These are phyloP conservation scores for Hylodesmum podocarpum DNA, from an alignment of 306 rosid species.

Conservation along the genomic window DNA sequence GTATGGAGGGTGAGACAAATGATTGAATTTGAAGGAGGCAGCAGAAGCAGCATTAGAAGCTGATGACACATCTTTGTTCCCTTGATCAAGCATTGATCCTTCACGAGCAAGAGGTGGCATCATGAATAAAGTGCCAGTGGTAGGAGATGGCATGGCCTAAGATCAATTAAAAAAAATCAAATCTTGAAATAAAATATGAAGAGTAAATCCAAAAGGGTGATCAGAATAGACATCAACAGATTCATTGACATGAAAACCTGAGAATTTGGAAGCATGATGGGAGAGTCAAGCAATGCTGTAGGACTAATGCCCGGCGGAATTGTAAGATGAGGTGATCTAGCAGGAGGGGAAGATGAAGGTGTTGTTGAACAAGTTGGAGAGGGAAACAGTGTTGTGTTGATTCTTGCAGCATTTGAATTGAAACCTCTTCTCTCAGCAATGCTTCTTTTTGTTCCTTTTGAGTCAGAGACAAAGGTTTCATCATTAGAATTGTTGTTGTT, in stretches of 20 bases:
- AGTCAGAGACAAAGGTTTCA: background rate
- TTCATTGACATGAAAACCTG: slow-evolving; percentile 49
- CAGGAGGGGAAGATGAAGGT: slow-evolving; percentile 36
- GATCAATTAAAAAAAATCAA: background rate
- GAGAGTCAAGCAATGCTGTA: slow-evolving; percentile 72
- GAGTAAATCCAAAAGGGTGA: background rate
- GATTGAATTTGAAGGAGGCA: slow-evolving; percentile 38
- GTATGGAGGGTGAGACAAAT: slow-evolving; percentile 22
- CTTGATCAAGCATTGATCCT: slow-evolving; percentile 35
- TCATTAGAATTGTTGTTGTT: background rate
- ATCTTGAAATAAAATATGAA: background rate
- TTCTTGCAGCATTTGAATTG: slow-evolving; percentile 45
- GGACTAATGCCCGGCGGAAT: slow-evolving; percentile 77
- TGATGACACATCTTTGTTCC: background rate
- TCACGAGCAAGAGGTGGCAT: slow-evolving; percentile 36
- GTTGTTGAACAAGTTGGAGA: background rate
- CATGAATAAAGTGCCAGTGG: slow-evolving; percentile 68
- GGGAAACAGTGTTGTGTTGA: slow-evolving; percentile 47
- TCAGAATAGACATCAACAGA: background rate
- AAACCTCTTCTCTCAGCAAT: slow-evolving; percentile 74
- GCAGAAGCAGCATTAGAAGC: slow-evolving; percentile 17
- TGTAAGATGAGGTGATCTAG: slow-evolving; percentile 56
- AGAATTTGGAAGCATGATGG: slow-evolving; percentile 70
- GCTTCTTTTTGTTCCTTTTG: slow-evolving; percentile 33
- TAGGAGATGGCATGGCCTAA: slow-evolving; percentile 81